Evolutionary conservation across 495 filamentous ascomycete genomes (phyloP), one percentile per base, ranked within the genome.

Genomic region (Aspergillus coremiiformis): DNA sequence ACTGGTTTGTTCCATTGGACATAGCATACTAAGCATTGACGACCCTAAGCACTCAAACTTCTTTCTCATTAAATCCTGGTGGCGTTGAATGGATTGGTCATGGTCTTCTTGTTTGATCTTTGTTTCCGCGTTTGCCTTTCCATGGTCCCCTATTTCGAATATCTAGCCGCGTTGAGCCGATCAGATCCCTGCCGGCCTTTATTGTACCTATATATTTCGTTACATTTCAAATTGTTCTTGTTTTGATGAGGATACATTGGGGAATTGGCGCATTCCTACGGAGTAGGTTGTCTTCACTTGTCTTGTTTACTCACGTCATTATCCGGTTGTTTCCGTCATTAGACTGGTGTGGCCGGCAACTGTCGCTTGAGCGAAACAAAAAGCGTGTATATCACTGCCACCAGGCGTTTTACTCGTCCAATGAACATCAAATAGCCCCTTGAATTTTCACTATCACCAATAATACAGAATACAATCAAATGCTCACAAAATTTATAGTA

Each of bases 21-120:
- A 39, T 52, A 42, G 43, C 56, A 62, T 62, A 48, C 49, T 45
- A 49, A 51, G 48, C 48, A 48, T 47, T 59, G 23, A 56, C 55
- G 62, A 67, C 62, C 58, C 60, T 67, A 63, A 63, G 57, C 59
- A 61, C 56, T 63, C 42, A 61, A 62, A 64, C 61, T 56, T 42
- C 56, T 62, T 21, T 20, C 19, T 21, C 59, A 60, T 57, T 62
- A 51, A 62, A 57, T 57, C 53, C 52, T 37, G 59, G 57, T 44
- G 62, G 57, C 55, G 57, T 63, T 62, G 29, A 10, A 19, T 39
- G 57, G 54, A 41, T 46, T 59, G 41, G 33, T 33, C 14, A 49
- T 51, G 41, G 23, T 45, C 42, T 59, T 21, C 4, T 20, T 30
- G 15, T 50, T 20, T 23, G 15, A 30, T 39, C 22, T 33, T 51